Conservation (phyloP, 1,139 yeast species). For the Suhomyces wounanorum region DNA sequence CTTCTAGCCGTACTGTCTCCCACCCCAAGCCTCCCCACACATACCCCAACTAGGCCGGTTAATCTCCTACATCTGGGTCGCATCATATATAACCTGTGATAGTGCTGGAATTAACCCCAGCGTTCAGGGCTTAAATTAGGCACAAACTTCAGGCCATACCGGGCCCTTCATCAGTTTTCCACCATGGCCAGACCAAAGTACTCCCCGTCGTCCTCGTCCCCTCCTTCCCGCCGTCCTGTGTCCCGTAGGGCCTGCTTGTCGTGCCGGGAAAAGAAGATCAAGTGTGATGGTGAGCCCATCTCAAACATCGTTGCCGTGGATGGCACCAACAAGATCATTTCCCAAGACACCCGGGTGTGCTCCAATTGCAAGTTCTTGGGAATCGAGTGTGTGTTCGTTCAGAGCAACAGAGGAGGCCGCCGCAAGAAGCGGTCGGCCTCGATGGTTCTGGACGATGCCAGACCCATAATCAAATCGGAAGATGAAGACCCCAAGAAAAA, state of each 20-base stretch:
- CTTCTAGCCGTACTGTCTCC: neutral
- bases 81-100: neutral
- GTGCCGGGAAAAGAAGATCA: constrained; percentile 63
- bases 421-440: constrained; percentile 35
- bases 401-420: constrained; percentile 61
- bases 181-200: constrained; percentile 3
- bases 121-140: neutral
- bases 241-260: constrained; percentile 63
- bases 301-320: constrained; percentile 21
- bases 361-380: constrained; percentile 54
- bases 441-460: constrained; percentile 1
- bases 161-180: neutral
- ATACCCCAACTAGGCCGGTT: neutral
- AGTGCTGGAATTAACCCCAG: neutral
- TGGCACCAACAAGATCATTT: constrained; percentile 18
- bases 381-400: constrained; percentile 57
- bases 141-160: neutral
- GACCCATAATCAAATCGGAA: neutral
- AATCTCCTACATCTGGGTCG: neutral
- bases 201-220: constrained; percentile 2
- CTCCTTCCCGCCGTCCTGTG: constrained; percentile 28
- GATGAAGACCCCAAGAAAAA: neutral
- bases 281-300: constrained; percentile 60
- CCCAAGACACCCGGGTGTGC: constrained; percentile 33
- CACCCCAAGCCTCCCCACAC: neutral